Evolutionary conservation across 352 stramenopile genomes (phyloP), one percentile per base, ranked within the genome.

Genomic region (Globisporangium rhizosaccharum): DNA sequence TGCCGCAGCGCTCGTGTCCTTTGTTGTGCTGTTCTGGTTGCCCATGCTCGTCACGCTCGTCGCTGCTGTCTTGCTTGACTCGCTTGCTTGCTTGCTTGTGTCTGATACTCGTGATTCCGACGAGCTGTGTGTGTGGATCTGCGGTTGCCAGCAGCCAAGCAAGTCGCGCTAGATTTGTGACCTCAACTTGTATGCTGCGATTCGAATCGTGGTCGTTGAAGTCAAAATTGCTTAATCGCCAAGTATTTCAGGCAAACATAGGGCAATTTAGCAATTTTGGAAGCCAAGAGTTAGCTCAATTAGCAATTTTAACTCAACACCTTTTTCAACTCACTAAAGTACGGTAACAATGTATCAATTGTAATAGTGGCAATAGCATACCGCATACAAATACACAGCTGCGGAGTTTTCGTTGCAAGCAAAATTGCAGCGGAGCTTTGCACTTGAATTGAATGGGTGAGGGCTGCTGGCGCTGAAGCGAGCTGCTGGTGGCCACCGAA

Each of bases 11-110:
- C 48, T 58, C 51, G 51, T 44, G 2, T 56, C 14, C 17, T 59
- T 62, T 1, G 79, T 58, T 17, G 69, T 73, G 66, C 79, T 90
- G 56, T 74, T 72, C 60, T 88, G 69, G 63, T 89, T 90, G 51
- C 79, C 81, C 81, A 92, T 90, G 58, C 50, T 57, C 17, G 30
- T 10, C 28, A 33, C 28, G 28, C 28, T 63, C 10, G 14, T 45
- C 28, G 46, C 23, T 28, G 37, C 17, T 61, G 26, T 57, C 33
- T 18, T 63, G 23, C 28, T 51, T 23, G 23, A 23, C 48, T 45
- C 9, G 26, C 11, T 36, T 14, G 28, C 28, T 30, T 39, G 33
- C 33, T 51, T 25, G 26, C 37, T 58, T 23, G 26, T 15, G 50
- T 57, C 18, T 46, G 49, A 53, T 53, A 42, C 49, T 53, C 17